Base-by-base conservation (phyloP, 2,329 filamentous ascomycete species). In the Chaetoscypha palmicola region DNA sequence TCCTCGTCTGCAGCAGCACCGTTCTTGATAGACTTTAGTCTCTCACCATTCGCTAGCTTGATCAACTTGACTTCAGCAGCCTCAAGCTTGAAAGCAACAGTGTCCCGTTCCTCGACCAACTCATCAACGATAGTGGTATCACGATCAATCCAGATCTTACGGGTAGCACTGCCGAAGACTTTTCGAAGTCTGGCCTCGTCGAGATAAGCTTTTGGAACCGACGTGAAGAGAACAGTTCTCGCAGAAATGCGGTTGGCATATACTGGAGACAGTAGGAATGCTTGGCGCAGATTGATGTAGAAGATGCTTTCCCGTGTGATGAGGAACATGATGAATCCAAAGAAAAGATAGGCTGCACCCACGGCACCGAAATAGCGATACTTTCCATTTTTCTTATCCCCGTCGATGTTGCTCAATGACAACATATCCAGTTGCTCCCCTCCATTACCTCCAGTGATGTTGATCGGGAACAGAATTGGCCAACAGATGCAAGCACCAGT, bases 221-320 rank as follows among this genome's bases (percentile, higher is more conserved):
- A 84, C 2, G 88, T 84, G 64, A 95, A 89, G 10, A 98, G 78
- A 1, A 97, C 85, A 1, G 90, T 96, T 42, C 88, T 81, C 2
- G 90, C 91, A 2, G 91, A 96, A 35, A 96, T 80, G 45, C 90
- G 85, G 58, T 82, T 83, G 41, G 88, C 77, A 62, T 94, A 94
- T 37, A 86, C 72, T 9, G 89, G 88, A 9, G 88, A 90, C 43
- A 94, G 76, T 31, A 94, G 77, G 66, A 94, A 96, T 0, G 91
- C 91, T 66, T 97, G 91, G 51, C 90, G 85, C 40, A 97, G 68
- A 59, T 94, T 94, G 69, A 96, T 84, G 66, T 87, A 94, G 73
- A 83, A 95, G 56, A 97, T 84, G 61, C 79, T 82, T 65, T 97
- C 91, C 46, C 91, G 78, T 44, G 89, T 84, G 50, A 97, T 79